Evolutionary conservation across 257 asterid species (phyloP).

Genomic region (Nicotiana paniculata): DNA sequence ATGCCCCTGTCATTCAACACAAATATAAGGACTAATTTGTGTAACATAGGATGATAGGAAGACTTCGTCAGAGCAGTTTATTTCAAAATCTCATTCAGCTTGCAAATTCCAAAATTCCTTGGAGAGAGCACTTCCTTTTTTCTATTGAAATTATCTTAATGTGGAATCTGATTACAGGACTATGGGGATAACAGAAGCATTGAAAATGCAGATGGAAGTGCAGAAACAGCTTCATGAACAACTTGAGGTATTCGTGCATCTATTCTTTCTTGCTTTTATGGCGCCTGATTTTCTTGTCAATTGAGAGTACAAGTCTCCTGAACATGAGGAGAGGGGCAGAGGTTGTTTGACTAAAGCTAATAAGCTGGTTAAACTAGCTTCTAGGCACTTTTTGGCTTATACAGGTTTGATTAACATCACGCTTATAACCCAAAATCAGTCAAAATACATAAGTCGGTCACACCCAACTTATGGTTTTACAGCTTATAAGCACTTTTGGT

Average conservation of each 20-base stretch:
- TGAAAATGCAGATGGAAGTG: constrained; percentile 80
- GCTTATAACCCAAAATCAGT: too few relatives aligned
- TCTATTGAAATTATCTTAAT: not conserved
- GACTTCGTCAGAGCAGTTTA: not conserved
- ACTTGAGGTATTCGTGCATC: constrained; percentile 51
- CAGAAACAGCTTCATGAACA: constrained; percentile 92
- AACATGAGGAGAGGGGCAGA: not conserved
- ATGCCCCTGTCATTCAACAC: not conserved
- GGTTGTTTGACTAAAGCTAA: too few relatives aligned
- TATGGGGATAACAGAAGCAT: constrained; percentile 73
- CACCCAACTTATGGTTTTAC: too few relatives aligned
- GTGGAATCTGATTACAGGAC: constrained; percentile 38
- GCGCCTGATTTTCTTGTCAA: not conserved
- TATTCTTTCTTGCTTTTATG: not conserved
- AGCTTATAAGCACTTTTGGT: too few relatives aligned
- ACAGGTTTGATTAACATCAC: too few relatives aligned
- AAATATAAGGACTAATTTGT: not conserved
- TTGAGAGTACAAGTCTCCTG: not conserved
- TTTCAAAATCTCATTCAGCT: not conserved
- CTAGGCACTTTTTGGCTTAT: too few relatives aligned
- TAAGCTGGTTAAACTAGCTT: too few relatives aligned
- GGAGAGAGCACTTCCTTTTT: constrained; percentile 14
- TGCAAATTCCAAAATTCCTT: not conserved
- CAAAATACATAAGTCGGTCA: too few relatives aligned
- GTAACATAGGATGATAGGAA: not conserved